These are phyloP conservation scores for Pisolithus sp. DNA, from an alignment of 768 basidiomycete genomes.

Conservation along the genomic window DNA sequence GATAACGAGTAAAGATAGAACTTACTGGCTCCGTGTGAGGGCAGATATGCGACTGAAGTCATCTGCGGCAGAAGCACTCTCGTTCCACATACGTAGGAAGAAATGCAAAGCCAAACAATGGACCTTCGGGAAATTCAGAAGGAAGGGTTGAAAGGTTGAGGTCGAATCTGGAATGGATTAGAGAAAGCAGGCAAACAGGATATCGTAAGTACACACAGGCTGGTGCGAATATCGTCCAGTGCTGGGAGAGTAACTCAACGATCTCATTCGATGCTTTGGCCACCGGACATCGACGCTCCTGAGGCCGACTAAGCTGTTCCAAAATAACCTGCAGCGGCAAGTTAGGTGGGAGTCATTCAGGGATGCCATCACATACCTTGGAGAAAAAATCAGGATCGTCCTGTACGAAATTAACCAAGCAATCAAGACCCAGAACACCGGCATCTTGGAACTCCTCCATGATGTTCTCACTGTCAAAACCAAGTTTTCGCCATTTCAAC, in stretches of 20 bases:
- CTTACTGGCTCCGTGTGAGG: constrained; percentile 80
- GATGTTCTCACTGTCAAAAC: constrained; percentile 72
- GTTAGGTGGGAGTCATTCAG: constrained; percentile 3
- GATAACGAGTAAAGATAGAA: constrained; percentile 12
- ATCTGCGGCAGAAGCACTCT: constrained; percentile 67
- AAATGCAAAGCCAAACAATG: constrained; percentile 79
- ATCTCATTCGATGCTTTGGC: constrained; percentile 81
- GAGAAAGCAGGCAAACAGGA: neutral
- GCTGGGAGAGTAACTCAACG: constrained; percentile 75
- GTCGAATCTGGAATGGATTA: constrained; percentile 49
- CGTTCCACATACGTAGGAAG: constrained; percentile 90
- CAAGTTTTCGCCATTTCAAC: constrained; percentile 71
- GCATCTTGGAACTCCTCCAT: constrained; percentile 71
- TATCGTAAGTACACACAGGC: constrained; percentile 51
- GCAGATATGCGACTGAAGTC: constrained; percentile 78
- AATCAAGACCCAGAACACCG: constrained; percentile 77
- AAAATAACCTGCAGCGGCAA: constrained; percentile 50
- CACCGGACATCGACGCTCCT: constrained; percentile 74
- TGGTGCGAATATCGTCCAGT: constrained; percentile 82
- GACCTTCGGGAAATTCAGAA: constrained; percentile 76
- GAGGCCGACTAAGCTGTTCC: constrained; percentile 73
- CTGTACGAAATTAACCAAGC: constrained; percentile 70
- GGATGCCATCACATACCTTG: constrained; percentile 38
- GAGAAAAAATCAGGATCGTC: constrained; percentile 67
- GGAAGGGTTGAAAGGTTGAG: constrained; percentile 79